Evolutionary conservation across 1,284 basidiomycete genomes (phyloP), one percentile per base, ranked within the genome.

Genomic region (Phellopilus nigrolimitatus): DNA sequence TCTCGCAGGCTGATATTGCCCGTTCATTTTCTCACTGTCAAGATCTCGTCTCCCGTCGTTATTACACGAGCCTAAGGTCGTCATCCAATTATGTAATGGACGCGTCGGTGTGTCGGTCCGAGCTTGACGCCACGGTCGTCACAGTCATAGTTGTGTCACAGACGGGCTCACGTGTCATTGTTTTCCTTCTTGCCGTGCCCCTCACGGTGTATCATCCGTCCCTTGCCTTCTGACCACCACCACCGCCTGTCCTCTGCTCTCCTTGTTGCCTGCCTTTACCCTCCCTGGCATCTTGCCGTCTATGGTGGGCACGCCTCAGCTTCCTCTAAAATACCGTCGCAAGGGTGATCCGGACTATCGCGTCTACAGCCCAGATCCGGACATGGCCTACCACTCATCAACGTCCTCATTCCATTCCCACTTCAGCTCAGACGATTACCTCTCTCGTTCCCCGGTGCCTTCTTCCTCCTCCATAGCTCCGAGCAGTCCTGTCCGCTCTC

Each of bases 401-500:
- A 21, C 30, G 30, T 21, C 42, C 5, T 41, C 50, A 12, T 8
- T 43, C 25, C 21, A 46, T 22, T 52, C 43, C 22, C 30, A 24
- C 13, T 41, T 36, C 36, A 10, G 42, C n/a, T 37, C 48, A n/a
- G 45, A 49, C 28, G 40, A 33, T 28, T 51, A 40, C 31, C 19
- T 51, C 3, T 49, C 44, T 19, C 33, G 30, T n/a, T 55, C 53
- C 9, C 53, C 53, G 4, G 24, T 37, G 13, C 31, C 47, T 21
- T 52, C 43, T 28, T 55, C 54, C n/a, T 43, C 44, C 33, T 47
- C 42, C 4, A 17, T 41, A 10, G 44, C 50, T 15, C 44, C 45
- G n/a, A 56, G 54, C 54, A 52, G 54, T 21, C 54, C 54, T 8
- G 15, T 52, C 5, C 45, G 45, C 22, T 43, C 54, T 34, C 24